Conservation (phyloP, 306 rosid species). For the Trifolium dubium region DNA sequence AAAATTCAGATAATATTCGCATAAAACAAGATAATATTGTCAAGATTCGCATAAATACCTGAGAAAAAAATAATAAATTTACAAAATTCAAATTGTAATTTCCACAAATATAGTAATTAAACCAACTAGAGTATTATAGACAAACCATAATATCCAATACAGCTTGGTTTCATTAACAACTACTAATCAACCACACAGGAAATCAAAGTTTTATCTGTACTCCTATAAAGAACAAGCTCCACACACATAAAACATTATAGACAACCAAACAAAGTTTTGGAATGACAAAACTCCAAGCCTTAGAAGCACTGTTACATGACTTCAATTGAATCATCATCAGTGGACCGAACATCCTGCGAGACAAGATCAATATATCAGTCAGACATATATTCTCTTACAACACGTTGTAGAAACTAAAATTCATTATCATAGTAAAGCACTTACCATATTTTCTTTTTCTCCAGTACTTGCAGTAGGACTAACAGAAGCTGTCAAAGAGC, state of each 20-base stretch:
- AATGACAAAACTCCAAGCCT: conserved; percentile 40
- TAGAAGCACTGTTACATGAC: conserved; percentile 39
- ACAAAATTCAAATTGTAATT: neutral
- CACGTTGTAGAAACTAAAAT: neutral
- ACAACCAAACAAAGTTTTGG: conserved; percentile 44
- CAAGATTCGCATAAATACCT: neutral
- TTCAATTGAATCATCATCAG: conserved; percentile 48
- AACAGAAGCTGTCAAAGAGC: conserved; percentile 42
- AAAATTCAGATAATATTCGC: neutral
- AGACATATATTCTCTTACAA: neutral
- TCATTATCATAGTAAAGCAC: neutral
- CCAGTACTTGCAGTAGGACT: conserved; percentile 51
- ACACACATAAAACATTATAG: conserved; percentile 48
- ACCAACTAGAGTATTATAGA: neutral
- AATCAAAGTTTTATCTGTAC: conserved; percentile 40
- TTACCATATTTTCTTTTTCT: conserved; percentile 81
- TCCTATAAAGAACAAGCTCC: conserved; percentile 55
- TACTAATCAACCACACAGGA: neutral
- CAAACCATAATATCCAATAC: neutral
- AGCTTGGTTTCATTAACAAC: neutral
- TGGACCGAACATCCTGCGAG: conserved; percentile 53
- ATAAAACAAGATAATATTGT: neutral
- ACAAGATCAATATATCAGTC: conserved; percentile 6
- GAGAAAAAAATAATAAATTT: neutral
- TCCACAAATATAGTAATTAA: conserved; percentile 1